A percentile compares a stretch with the other conserved stretches of the same genome.
These are phyloP conservation scores for Fistulifera solaris DNA, from an alignment of 108 stramenopile species.

Conservation along the genomic window DNA sequence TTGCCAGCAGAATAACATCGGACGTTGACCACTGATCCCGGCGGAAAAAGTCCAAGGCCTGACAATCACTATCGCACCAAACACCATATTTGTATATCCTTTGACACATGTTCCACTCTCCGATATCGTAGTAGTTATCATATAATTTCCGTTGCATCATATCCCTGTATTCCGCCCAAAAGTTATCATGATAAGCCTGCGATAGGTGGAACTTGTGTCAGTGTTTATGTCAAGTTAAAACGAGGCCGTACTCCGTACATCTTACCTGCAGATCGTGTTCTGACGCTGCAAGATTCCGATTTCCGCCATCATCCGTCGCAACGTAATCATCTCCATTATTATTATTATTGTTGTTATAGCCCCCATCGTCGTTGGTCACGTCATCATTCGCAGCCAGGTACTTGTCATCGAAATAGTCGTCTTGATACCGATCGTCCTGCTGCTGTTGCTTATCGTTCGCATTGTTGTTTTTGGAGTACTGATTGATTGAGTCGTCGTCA, in stretches of 20 bases:
- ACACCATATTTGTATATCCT: conserved; percentile 71
- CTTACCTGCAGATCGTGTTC: conserved; percentile 6
- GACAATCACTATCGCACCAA: conserved; percentile 78
- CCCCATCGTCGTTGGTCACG: conserved; percentile 42
- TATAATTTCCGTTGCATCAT: conserved; percentile 13
- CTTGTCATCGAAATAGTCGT: conserved; percentile 35
- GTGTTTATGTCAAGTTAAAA: too few species aligned
- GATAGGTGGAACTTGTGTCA: too few species aligned
- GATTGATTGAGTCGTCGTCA: conserved; percentile 72
- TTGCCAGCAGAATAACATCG: conserved; percentile 68
- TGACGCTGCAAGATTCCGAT: conserved; percentile 11
- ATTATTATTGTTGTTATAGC: conserved; percentile 18
- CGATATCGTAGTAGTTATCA: conserved; percentile 43
- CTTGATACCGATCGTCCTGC: conserved; percentile 17
- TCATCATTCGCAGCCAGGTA: conserved; percentile 25
- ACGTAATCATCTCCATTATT: conserved; percentile 12
- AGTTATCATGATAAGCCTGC: conserved; percentile 29
- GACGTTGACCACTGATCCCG: conserved; percentile 72
- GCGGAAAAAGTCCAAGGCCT: conserved; percentile 64
- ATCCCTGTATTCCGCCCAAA: conserved; percentile 24
- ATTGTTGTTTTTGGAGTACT: conserved; percentile 36
- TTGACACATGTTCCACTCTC: conserved; percentile 79
- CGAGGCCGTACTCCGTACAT: too few species aligned
- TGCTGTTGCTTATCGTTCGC: conserved; percentile 20
- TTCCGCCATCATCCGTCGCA: conserved; percentile 4